phyloP scores from a whole-genome alignment of 441 rosid genomes.

The Omphalea diandra region DNA sequence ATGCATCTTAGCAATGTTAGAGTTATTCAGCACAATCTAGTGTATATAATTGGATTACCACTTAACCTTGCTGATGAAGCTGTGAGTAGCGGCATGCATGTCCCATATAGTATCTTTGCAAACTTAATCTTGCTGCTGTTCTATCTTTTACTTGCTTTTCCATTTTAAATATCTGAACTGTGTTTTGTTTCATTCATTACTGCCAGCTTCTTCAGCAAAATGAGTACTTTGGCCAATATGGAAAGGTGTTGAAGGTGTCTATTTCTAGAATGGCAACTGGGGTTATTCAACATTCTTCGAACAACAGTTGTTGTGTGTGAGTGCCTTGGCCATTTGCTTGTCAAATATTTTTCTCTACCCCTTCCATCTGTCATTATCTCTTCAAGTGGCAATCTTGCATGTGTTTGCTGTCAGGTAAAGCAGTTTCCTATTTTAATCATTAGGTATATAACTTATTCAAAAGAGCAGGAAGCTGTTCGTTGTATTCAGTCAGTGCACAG shows the following conservation, averaged over 20 bases:
- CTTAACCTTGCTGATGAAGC: constrained; percentile 40
- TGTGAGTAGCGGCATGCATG: constrained; percentile 16
- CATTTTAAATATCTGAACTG: not conserved
- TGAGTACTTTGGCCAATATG: constrained; percentile 83
- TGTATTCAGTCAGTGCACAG: constrained; percentile 83
- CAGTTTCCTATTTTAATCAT: not conserved
- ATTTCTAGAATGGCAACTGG: constrained; percentile 69
- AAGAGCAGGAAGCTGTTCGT: constrained; percentile 77
- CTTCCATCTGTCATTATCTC: not conserved
- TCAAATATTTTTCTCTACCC: not conserved
- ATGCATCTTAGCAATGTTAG: constrained; percentile 43
- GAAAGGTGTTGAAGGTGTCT: constrained; percentile 74
- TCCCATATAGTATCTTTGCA: not conserved
- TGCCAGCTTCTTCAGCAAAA: constrained; percentile 53
- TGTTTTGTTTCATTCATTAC: constrained; percentile 11
- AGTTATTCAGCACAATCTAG: constrained; percentile 47
- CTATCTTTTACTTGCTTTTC: not conserved
- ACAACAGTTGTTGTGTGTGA: constrained; percentile 79
- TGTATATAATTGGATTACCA: constrained; percentile 42
- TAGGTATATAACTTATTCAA: constrained; percentile 74
- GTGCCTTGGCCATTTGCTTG: constrained; percentile 24
- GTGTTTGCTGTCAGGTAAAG: not conserved
- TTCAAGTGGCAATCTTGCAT: not conserved
- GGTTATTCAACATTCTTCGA: constrained; percentile 59
- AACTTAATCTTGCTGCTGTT: not conserved